Evolutionary conservation across 2,329 filamentous ascomycete species (phyloP).

Genomic region (Colletotrichum truncatum): DNA sequence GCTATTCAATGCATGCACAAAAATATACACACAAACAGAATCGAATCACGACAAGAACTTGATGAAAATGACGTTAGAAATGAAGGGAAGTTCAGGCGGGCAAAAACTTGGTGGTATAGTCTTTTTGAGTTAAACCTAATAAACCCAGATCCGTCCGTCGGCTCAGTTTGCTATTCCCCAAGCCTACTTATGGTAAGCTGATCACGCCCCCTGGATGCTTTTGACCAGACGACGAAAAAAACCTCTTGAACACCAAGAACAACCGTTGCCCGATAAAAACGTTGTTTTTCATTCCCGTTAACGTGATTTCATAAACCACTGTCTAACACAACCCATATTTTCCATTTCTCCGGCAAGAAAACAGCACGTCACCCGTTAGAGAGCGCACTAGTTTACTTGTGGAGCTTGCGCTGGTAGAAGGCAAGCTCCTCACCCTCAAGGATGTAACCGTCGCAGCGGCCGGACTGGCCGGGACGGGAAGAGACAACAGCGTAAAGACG

Average conservation of each 20-base stretch:
- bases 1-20: background rate
- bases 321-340: slow-evolving; percentile 2
- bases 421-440: slow-evolving; percentile 99
- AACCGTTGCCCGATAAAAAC: slow-evolving; percentile 29
- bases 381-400: slow-evolving; percentile 77
- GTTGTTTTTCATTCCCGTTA: slow-evolving; percentile 31
- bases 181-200: slow-evolving; percentile 23
- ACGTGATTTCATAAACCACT: slow-evolving; percentile 16
- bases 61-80: background rate
- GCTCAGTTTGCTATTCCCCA: slow-evolving; percentile 17
- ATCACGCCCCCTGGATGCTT: slow-evolving; percentile 22
- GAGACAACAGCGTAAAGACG: slow-evolving; percentile 94
- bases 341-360: background rate
- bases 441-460: slow-evolving; percentile 96
- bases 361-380: background rate
- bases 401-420: slow-evolving; percentile 99
- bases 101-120: slow-evolving; percentile 32
- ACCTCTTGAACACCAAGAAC: slow-evolving; percentile 31
- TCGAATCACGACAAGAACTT: background rate
- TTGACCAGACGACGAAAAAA: slow-evolving; percentile 28
- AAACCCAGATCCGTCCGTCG: slow-evolving; percentile 29
- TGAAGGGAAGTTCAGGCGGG: slow-evolving; percentile 10
- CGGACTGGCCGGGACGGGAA: slow-evolving; percentile 95
- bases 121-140: slow-evolving; percentile 31
- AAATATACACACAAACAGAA: background rate